phyloP scores from a whole-genome alignment of 164 flowering plant genomes.

The Dillenia turbinata region DNA sequence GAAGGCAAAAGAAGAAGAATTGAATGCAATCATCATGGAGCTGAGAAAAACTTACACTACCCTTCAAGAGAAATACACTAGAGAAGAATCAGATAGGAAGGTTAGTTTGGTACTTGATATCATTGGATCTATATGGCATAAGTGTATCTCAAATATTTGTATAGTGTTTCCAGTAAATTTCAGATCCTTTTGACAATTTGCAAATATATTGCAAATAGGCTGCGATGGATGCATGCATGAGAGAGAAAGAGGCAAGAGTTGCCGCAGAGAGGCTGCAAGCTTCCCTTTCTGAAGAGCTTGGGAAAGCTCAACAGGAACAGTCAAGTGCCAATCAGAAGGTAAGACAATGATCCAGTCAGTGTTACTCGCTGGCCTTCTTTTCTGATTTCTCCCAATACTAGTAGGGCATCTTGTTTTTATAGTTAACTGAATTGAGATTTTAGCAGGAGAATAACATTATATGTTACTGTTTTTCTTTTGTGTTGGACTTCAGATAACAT shows the following conservation, averaged over 20 bases:
- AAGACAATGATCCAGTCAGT: not conserved
- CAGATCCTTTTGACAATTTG: no score
- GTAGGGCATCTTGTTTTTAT: not conserved
- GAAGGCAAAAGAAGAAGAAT: conserved; percentile 56
- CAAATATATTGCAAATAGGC: conserved; percentile 18
- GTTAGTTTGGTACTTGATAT: conserved; percentile 6
- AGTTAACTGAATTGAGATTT: no score
- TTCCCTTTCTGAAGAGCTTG: conserved; percentile 49
- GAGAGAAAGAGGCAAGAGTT: conserved; percentile 49
- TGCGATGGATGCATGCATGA: conserved; percentile 45
- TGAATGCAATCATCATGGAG: conserved; percentile 55
- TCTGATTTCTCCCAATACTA: not conserved
- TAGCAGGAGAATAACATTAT: not conserved
- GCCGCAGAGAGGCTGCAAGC: conserved; percentile 41
- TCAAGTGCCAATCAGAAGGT: conserved; percentile 65
- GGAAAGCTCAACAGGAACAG: conserved; percentile 45
- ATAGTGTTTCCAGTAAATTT: no score
- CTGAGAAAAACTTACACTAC: conserved; percentile 35
- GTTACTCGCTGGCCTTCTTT: not conserved
- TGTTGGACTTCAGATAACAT: conserved; percentile 40
- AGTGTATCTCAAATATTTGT: no score
- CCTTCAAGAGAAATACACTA: conserved; percentile 39
- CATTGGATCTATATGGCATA: no score
- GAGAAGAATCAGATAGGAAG: conserved; percentile 54
- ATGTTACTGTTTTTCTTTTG: not conserved